Percentiles rank a stretch among this genome's conserved stretches.
phyloP scores from a whole-genome alignment of 805 yeast species.

The Lachancea meyersii region DNA sequence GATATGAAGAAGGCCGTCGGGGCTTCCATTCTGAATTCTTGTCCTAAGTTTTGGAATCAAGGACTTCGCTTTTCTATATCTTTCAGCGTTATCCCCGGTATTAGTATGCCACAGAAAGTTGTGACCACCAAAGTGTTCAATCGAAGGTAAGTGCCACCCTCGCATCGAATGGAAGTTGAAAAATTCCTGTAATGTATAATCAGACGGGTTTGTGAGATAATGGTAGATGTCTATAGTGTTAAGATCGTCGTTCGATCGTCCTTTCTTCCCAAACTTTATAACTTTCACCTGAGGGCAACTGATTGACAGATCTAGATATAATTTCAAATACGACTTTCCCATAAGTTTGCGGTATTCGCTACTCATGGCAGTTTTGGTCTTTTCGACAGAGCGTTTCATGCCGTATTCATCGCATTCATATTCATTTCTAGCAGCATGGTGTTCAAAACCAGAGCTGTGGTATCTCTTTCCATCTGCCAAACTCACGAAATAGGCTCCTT shows the following conservation, averaged over 20 bases:
- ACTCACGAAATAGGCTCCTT: conserved; percentile 10
- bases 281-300: conserved; percentile 11
- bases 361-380: too few relatives aligned
- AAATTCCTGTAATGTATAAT: conserved; percentile 6
- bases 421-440: too few relatives aligned
- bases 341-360: conserved; percentile 20
- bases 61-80: conserved; percentile 8
- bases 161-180: conserved; percentile 23
- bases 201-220: background rate
- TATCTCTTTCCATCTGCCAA: too few relatives aligned
- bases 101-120: conserved; percentile 20
- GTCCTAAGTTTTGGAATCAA: conserved; percentile 10
- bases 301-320: conserved; percentile 14
- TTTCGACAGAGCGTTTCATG: too few relatives aligned
- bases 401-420: too few relatives aligned
- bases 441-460: too few relatives aligned
- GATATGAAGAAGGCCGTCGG: conserved; percentile 23
- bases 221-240: conserved; percentile 7
- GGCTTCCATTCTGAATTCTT: conserved; percentile 17
- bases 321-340: background rate
- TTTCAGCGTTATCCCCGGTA: background rate
- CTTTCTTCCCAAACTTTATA: background rate
- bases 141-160: conserved; percentile 22
- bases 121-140: conserved; percentile 23
- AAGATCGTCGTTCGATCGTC: background rate